These are phyloP conservation scores for Pulicaria dysenterica DNA, from an alignment of 129 eudicot genomes.

Conservation along the genomic window DNA sequence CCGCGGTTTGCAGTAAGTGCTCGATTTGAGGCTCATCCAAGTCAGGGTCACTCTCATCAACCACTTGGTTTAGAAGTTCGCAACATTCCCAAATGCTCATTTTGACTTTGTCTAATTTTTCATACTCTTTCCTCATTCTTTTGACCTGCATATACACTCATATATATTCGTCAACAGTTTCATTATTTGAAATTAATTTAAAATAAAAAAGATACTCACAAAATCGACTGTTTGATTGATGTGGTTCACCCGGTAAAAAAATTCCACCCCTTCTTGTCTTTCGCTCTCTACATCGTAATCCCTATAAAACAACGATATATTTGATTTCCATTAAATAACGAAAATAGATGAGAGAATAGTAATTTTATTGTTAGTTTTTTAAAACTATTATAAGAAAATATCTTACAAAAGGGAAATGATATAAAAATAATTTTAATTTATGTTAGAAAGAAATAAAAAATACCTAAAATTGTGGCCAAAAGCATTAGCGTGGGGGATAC, in stretches of 20 bases:
- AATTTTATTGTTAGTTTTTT: not conserved
- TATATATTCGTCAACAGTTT: not conserved
- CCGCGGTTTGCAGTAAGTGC: slow-evolving; percentile 78
- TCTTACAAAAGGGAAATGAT: no score
- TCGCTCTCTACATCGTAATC: slow-evolving; percentile 70
- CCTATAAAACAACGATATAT: slow-evolving; percentile 38
- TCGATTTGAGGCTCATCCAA: slow-evolving; percentile 86
- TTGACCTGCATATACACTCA: slow-evolving; percentile 47
- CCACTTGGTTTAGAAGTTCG: slow-evolving; percentile 66
- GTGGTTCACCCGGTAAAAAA: slow-evolving; percentile 59
- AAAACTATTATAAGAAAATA: not conserved
- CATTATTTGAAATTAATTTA: not conserved
- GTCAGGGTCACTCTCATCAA: slow-evolving; percentile 89
- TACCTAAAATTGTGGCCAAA: slow-evolving; percentile 87
- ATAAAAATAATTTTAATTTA: no score
- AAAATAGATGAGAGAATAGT: not conserved
- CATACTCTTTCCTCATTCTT: slow-evolving; percentile 68
- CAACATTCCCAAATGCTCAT: slow-evolving; percentile 96
- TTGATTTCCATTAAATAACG: not conserved
- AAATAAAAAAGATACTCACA: not conserved
- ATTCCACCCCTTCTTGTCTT: slow-evolving; percentile 72
- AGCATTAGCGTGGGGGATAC: slow-evolving; percentile 61
- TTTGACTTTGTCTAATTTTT: slow-evolving; percentile 62
- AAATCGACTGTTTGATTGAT: slow-evolving; percentile 34
- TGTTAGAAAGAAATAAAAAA: not conserved